Conservation (phyloP, 371 early-diverging fungal species). For the Syncephalastrum racemosum region DNA sequence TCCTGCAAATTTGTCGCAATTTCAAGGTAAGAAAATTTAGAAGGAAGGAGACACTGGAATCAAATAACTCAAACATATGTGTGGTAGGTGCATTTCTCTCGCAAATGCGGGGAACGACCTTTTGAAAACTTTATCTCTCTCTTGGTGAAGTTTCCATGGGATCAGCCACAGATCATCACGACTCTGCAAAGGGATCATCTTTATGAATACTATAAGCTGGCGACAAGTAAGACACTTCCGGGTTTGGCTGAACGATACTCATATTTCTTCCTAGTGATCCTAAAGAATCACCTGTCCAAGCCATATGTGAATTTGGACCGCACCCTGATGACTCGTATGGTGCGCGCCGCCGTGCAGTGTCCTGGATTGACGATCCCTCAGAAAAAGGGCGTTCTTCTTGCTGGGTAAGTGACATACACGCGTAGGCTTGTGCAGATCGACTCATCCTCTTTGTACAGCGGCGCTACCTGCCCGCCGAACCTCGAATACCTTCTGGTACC, state of each 20-base stretch:
- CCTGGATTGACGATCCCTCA: constrained; percentile 66
- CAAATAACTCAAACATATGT: not conserved
- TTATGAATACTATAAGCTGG: constrained; percentile 61
- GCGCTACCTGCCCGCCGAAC: constrained; percentile 12
- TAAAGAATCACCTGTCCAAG: constrained; percentile 44
- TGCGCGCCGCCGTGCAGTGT: constrained; percentile 56
- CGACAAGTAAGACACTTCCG: constrained; percentile 17
- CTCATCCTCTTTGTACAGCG: not conserved
- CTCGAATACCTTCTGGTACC: constrained; percentile 7
- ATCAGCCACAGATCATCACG: constrained; percentile 44
- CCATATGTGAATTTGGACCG: constrained; percentile 44
- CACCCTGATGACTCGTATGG: constrained; percentile 48
- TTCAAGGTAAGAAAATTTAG: constrained; percentile 47
- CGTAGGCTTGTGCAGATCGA: not conserved
- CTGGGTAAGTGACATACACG: constrained; percentile 12
- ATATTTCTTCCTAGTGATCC: constrained; percentile 34
- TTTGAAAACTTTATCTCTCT: constrained; percentile 69
- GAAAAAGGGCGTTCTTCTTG: constrained; percentile 38
- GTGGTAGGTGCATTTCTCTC: constrained; percentile 55
- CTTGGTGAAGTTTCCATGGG: constrained; percentile 63
- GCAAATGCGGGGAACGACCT: constrained; percentile 65
- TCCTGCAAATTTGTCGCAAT: constrained; percentile 58
- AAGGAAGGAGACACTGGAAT: too few relatives aligned
- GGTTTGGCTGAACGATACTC: not conserved
- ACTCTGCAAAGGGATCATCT: constrained; percentile 67